These are phyloP conservation scores for Sphagnum contortum DNA, from an alignment of 225 moss, liverwort and hornwort genomes.

Conservation along the genomic window DNA sequence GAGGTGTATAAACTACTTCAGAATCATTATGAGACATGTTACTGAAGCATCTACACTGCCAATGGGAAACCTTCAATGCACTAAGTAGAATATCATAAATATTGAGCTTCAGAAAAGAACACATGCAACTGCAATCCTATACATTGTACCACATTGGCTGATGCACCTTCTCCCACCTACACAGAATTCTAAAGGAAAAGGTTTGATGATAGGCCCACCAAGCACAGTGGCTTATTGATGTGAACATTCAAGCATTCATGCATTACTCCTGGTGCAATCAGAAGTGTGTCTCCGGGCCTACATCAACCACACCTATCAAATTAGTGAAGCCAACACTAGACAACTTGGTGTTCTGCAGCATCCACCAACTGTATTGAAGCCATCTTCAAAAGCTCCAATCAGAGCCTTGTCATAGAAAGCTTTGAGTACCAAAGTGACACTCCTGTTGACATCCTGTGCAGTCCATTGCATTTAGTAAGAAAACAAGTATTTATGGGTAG, in stretches of 20 bases:
- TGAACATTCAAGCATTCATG: conserved; percentile 36
- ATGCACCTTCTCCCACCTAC: conserved; percentile 38
- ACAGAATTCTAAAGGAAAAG: not conserved
- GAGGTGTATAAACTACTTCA: no score
- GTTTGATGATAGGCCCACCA: conserved; percentile 18
- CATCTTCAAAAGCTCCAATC: no score
- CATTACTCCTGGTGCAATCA: conserved; percentile 35
- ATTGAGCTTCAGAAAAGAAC: no score
- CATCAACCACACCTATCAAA: conserved; percentile 18
- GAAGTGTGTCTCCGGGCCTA: conserved; percentile 53
- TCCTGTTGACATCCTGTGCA: conserved; percentile 43
- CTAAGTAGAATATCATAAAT: no score
- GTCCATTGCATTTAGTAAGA: conserved; percentile 5
- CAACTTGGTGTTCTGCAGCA: no score
- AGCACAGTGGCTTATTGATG: conserved; percentile 46
- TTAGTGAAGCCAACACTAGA: conserved; percentile 6
- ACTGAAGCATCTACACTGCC: no score
- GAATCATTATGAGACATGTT: no score
- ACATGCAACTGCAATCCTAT: no score
- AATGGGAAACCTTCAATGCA: no score
- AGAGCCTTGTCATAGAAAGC: no score
- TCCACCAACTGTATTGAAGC: no score
- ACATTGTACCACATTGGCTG: conserved; percentile 19
- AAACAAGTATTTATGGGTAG: no score
- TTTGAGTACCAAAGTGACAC: conserved; percentile 11